Evolutionary conservation across 2,329 filamentous ascomycete genomes (phyloP).

Genomic region (Penicillium sp.): DNA sequence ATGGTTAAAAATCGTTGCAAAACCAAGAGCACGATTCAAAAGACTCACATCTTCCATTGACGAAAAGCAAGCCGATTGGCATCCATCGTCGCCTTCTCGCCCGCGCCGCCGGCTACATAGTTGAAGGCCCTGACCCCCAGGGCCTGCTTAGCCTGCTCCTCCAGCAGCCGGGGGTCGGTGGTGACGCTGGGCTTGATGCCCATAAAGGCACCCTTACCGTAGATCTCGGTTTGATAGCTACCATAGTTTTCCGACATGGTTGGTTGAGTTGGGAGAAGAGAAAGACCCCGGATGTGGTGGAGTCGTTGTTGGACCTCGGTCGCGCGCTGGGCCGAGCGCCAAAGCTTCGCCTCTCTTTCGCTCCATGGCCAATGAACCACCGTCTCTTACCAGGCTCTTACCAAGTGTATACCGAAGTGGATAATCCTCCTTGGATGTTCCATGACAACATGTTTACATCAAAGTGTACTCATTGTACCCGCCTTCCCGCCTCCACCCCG

Average conservation of each 20-base stretch:
- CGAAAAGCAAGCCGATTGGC: slow-evolving; percentile 59
- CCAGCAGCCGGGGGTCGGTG: slow-evolving; percentile 58
- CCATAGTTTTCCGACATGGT: slow-evolving; percentile 43
- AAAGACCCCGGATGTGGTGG: slow-evolving; percentile 5
- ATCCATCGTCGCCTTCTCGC: slow-evolving; percentile 60
- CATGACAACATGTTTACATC: not conserved
- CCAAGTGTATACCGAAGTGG: not conserved
- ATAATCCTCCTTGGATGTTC: not conserved
- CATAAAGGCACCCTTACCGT: slow-evolving; percentile 52
- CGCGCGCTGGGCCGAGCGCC: not conserved
- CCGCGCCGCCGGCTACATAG: slow-evolving; percentile 63
- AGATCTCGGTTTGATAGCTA: slow-evolving; percentile 50
- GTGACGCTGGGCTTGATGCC: slow-evolving; percentile 53
- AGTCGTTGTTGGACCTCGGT: slow-evolving; percentile 10
- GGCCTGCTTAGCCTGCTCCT: slow-evolving; percentile 53
- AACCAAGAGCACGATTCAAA: not conserved
- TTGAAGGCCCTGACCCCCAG: slow-evolving; percentile 54
- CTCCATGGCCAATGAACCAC: not conserved
- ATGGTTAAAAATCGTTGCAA: not conserved
- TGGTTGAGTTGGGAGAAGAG: not conserved
- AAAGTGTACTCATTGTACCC: not conserved
- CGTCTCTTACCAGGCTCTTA: not conserved
- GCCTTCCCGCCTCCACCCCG: not conserved
- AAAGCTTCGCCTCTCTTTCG: slow-evolving; percentile 40
- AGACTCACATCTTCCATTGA: slow-evolving; percentile 46